These are phyloP conservation scores for Selaginella tamariscina DNA, from an alignment of 75 land plant genomes.

Conservation along the genomic window DNA sequence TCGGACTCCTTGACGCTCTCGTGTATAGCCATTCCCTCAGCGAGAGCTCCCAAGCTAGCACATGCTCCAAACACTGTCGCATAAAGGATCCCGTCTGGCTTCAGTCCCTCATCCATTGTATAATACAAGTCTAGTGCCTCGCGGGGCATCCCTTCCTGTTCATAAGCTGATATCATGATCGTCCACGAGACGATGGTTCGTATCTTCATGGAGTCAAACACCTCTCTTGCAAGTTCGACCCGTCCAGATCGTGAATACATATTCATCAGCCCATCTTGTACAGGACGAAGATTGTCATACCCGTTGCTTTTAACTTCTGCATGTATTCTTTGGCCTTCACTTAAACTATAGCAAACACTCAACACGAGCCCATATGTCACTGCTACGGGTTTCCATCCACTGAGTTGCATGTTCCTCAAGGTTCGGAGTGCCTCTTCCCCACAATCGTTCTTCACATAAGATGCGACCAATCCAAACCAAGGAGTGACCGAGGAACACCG, in stretches of 20 bases:
- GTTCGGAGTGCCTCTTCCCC: background rate
- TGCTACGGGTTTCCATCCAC: background rate
- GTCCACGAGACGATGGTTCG: background rate
- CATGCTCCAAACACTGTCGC: background rate
- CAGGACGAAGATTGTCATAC: background rate
- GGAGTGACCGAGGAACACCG: background rate
- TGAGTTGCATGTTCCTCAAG: background rate
- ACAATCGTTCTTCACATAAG: background rate
- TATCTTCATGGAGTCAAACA: background rate
- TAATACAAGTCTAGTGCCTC: background rate
- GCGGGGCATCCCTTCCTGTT: background rate
- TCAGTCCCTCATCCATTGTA: background rate
- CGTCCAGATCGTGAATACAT: background rate
- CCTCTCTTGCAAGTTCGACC: background rate
- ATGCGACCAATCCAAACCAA: background rate
- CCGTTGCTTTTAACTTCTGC: background rate
- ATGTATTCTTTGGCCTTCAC: background rate
- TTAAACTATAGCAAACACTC: background rate
- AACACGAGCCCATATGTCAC: background rate
- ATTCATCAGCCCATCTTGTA: background rate
- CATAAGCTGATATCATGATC: background rate
- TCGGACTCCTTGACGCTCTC: background rate
- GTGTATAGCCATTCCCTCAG: background rate
- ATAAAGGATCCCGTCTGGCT: background rate
- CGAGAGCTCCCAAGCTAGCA: background rate